Evolutionary conservation across 2,329 filamentous ascomycete species (phyloP).

Genomic region (Didymella pomorum): DNA sequence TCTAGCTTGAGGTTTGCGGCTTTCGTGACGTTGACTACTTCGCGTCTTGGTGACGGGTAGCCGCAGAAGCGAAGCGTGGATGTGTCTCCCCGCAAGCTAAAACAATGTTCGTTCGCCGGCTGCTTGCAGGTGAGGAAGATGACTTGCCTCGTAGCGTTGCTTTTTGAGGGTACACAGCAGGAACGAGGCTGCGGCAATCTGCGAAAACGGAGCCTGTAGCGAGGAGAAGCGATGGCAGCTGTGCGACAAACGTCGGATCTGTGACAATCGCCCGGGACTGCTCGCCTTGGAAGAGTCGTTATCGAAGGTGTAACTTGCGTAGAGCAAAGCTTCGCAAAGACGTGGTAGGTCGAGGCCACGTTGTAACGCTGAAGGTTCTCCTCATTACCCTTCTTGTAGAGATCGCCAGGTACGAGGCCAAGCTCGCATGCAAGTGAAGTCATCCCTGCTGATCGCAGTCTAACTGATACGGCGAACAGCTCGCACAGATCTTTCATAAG

Average conservation of each 20-base stretch:
- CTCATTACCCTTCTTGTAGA: not conserved
- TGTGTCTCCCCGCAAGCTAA: constrained; percentile 13
- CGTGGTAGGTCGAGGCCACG: not conserved
- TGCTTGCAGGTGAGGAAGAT: constrained; percentile 9
- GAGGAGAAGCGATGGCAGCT: constrained; percentile 27
- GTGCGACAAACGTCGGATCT: constrained; percentile 30
- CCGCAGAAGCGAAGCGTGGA: constrained; percentile 13
- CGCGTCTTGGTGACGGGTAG: constrained; percentile 10
- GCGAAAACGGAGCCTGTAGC: constrained; percentile 22
- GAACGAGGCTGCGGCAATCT: constrained; percentile 25
- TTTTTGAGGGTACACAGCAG: constrained; percentile 26
- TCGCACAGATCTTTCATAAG: constrained; percentile 18
- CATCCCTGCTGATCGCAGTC: constrained; percentile 33
- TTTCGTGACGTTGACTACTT: constrained; percentile 8
- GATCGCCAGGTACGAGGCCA: constrained; percentile 32
- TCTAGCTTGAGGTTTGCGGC: constrained; percentile 10
- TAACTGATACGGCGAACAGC: constrained; percentile 24
- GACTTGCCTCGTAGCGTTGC: constrained; percentile 6
- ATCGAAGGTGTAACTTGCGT: not conserved
- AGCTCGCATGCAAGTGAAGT: constrained; percentile 25
- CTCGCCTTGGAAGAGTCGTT: not conserved
- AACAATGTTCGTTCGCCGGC: constrained; percentile 21
- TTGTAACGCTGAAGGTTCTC: constrained; percentile 1
- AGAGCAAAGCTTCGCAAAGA: not conserved
- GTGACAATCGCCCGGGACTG: constrained; percentile 21